phyloP scores from a whole-genome alignment of 2,329 filamentous ascomycete genomes.

The Aspergillus sojae region DNA sequence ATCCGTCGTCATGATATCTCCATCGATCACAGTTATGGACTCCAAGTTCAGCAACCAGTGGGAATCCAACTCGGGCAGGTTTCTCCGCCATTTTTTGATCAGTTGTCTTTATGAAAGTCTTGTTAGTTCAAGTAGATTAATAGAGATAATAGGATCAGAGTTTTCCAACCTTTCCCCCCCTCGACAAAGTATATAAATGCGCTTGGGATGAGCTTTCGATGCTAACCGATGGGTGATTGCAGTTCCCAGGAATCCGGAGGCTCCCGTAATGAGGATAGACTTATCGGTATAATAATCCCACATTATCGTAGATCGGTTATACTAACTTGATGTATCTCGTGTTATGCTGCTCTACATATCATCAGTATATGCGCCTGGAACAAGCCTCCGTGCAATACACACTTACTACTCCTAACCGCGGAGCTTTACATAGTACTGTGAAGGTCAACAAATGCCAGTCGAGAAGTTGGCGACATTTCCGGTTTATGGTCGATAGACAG shows the following conservation, averaged over 20 bases:
- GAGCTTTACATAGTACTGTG: too few species aligned
- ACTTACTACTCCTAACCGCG: too few species aligned
- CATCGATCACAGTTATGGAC: slow-evolving; percentile 14
- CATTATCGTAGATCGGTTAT: slow-evolving; percentile 7
- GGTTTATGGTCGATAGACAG: too few species aligned
- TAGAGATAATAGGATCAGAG: neutral
- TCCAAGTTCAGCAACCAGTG: neutral
- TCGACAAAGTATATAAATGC: slow-evolving; percentile 19
- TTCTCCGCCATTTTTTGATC: neutral
- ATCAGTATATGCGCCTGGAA: neutral
- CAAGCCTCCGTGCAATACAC: neutral
- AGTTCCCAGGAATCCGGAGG: slow-evolving; percentile 27
- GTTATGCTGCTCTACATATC: too few species aligned
- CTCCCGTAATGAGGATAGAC: slow-evolving; percentile 25
- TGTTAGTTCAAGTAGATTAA: neutral
- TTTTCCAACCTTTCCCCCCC: slow-evolving; percentile 12
- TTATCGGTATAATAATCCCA: slow-evolving; percentile 29
- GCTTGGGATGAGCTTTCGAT: slow-evolving; percentile 12
- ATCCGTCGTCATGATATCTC: slow-evolving; percentile 13
- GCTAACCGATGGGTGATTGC: slow-evolving; percentile 24
- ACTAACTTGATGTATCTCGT: neutral
- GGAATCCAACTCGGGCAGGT: neutral
- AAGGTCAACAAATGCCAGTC: too few species aligned
- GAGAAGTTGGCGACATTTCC: rapidly evolving
- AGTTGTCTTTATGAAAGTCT: neutral